phyloP scores from a whole-genome alignment of 1,139 yeast genomes.

The Candida labiduridarum region DNA sequence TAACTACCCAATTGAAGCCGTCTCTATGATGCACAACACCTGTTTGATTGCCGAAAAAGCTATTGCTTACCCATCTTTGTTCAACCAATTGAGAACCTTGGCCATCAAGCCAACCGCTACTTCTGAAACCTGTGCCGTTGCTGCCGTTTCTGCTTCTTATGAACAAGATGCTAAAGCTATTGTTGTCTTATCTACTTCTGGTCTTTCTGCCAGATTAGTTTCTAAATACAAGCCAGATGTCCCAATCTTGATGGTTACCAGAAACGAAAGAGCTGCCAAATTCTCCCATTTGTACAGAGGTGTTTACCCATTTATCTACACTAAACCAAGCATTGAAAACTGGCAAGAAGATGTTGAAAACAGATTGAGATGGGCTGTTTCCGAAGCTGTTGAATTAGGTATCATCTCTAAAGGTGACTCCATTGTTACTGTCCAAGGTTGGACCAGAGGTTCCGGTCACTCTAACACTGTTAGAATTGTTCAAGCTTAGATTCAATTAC shows the following conservation, averaged over 20 bases:
- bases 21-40: slow-evolving; percentile 98
- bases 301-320: slow-evolving; percentile 93
- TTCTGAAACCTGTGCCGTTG: slow-evolving; percentile 95
- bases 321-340: slow-evolving; percentile 66
- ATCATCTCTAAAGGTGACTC: slow-evolving; percentile 86
- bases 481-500: slow-evolving; percentile 37
- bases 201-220: slow-evolving; percentile 92
- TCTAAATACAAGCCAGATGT: slow-evolving; percentile 97
- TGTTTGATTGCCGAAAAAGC: slow-evolving; percentile 97
- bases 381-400: slow-evolving; percentile 86
- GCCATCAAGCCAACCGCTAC: slow-evolving; percentile 90
- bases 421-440: slow-evolving; percentile 95
- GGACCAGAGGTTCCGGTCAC: slow-evolving; percentile 99
- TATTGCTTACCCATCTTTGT: slow-evolving; percentile 83
- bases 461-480: slow-evolving; percentile 92
- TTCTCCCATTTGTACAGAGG: slow-evolving; percentile 97
- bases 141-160: slow-evolving; percentile 94
- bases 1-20: slow-evolving; percentile 96
- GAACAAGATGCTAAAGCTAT: slow-evolving; percentile 98
- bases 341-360: slow-evolving; percentile 97
- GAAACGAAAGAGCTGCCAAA: slow-evolving; percentile 92
- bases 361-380: slow-evolving; percentile 93
- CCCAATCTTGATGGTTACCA: slow-evolving; percentile 97
- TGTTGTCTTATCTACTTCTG: slow-evolving; percentile 92
- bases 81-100: slow-evolving; percentile 85